A percentile compares a stretch with the other conserved stretches of the same genome.
phyloP scores from a whole-genome alignment of 805 yeast species.

The Candida xiaguanensis region DNA sequence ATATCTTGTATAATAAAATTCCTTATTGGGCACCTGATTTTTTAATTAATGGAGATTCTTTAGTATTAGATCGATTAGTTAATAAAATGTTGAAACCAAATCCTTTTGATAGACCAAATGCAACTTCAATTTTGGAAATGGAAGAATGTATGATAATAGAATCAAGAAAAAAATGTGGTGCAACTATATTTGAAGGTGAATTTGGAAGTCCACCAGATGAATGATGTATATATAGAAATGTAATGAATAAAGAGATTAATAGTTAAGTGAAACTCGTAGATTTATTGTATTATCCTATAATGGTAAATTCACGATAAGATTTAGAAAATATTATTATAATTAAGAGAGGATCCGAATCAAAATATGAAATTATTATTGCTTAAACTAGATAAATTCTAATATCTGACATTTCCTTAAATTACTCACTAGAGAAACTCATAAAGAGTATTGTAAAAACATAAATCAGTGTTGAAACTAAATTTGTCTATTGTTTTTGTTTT shows the following conservation, averaged over 20 bases:
- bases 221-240: neutral
- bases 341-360: no score
- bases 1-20: conserved; percentile 22
- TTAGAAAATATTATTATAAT: no score
- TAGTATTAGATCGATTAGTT: conserved; percentile 72
- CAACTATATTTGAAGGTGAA: conserved; percentile 93
- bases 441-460: no score
- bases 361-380: no score
- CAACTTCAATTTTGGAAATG: conserved; percentile 61
- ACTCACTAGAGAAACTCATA: no score
- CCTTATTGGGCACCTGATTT: conserved; percentile 90
- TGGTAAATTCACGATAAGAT: no score
- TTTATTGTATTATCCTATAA: no score
- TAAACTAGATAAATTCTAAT: no score
- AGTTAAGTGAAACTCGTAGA: no score
- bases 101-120: conserved; percentile 78
- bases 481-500: neutral
- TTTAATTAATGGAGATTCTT: conserved; percentile 51
- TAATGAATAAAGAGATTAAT: neutral
- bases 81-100: conserved; percentile 86
- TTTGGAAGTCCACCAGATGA: conserved; percentile 61
- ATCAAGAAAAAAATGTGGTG: conserved; percentile 80
- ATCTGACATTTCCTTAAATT: no score
- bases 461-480: no score
- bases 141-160: conserved; percentile 79